Conservation (phyloP, 2,329 filamentous ascomycete species). For the Fusarium compactum region DNA sequence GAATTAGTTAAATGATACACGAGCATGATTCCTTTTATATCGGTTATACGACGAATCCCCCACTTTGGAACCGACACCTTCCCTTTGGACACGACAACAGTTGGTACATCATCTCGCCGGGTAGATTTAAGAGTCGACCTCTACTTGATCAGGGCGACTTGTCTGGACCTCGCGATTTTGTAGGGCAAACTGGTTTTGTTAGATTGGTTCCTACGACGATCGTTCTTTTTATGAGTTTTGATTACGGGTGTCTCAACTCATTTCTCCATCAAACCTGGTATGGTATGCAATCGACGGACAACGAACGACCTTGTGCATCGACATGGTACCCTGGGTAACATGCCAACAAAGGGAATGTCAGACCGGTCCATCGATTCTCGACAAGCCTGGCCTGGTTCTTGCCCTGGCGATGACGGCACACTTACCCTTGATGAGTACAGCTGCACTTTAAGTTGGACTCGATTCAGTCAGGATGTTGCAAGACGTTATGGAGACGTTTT, state of each 20-base stretch:
- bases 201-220: background rate
- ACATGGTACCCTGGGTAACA: constrained; percentile 46
- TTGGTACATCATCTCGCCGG: constrained; percentile 22
- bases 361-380: background rate
- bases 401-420: background rate
- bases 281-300: constrained; percentile 18
- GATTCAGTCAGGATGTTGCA: constrained; percentile 20
- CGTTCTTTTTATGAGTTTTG: constrained; percentile 7
- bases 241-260: constrained; percentile 10
- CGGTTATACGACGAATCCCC: constrained; percentile 32
- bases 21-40: constrained; percentile 23
- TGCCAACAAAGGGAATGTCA: constrained; percentile 30
- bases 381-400: background rate
- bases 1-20: constrained; percentile 42
- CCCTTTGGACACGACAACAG: constrained; percentile 24
- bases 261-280: constrained; percentile 9
- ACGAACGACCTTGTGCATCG: constrained; percentile 34
- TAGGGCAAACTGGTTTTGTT: constrained; percentile 16
- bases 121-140: constrained; percentile 8
- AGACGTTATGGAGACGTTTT: constrained; percentile 26
- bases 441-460: constrained; percentile 9
- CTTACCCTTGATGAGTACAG: constrained; percentile 4
- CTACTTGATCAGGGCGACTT: constrained; percentile 15
- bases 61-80: constrained; percentile 20
- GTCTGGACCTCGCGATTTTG: constrained; percentile 6